Percentiles rank a stretch among this genome's conserved stretches.
Conservation (phyloP, 2,329 filamentous ascomycete species). For the Xylariaceae sp. region DNA sequence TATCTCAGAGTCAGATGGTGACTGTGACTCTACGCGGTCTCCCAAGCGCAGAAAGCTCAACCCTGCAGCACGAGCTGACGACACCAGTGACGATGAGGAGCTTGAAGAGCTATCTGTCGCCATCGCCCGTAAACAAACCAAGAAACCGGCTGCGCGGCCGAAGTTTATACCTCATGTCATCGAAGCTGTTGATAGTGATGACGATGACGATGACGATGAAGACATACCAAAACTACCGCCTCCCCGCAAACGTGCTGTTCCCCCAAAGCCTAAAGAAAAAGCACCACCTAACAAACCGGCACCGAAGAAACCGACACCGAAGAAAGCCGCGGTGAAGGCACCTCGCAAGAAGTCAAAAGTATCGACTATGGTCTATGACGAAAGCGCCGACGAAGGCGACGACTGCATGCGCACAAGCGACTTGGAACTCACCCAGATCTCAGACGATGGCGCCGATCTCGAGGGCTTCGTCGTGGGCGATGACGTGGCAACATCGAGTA, state of each 20-base stretch:
- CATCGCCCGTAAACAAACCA: conserved; percentile 8
- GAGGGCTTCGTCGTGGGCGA: conserved; percentile 32
- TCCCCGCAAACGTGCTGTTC: conserved; percentile 13
- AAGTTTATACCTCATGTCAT: conserved; percentile 7
- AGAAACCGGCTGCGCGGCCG: conserved; percentile 14
- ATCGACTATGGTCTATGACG: conserved; percentile 25
- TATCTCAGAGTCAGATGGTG: conserved; percentile 39
- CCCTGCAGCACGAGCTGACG: not conserved
- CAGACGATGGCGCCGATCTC: conserved; percentile 31
- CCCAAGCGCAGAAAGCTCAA: conserved; percentile 29
- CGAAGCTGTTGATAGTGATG: conserved; percentile 6
- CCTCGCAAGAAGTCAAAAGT: conserved; percentile 20
- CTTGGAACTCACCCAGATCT: conserved; percentile 35
- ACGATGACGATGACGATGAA: conserved; percentile 12
- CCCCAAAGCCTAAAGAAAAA: conserved; percentile 12
- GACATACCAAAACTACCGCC: conserved; percentile 13
- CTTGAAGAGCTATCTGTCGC: conserved; percentile 16
- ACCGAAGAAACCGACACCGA: not conserved
- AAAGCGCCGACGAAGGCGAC: conserved; percentile 33
- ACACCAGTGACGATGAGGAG: conserved; percentile 10
- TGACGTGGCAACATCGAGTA: conserved; percentile 29
- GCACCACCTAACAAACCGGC: too few species aligned
- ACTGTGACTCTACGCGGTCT: conserved; percentile 19
- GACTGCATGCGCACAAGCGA: conserved; percentile 35
- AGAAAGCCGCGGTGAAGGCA: conserved; percentile 13